Evolutionary conservation across 805 yeast species (phyloP), one percentile per base, ranked within the genome.

Genomic region (Torulaspora microellipsoides): DNA sequence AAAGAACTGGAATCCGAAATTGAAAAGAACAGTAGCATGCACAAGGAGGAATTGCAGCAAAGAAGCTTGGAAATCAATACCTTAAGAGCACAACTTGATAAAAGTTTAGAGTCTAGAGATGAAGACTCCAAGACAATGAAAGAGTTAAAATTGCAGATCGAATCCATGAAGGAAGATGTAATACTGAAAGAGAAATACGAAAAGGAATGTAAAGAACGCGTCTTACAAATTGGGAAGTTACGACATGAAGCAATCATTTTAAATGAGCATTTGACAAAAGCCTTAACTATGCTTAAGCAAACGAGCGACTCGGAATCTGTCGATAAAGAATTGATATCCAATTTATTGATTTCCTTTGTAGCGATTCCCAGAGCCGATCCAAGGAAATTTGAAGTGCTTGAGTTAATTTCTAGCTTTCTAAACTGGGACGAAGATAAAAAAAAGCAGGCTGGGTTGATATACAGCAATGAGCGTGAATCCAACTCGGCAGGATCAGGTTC

Each of bases 181-280:
- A 58, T 46, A 6, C 55, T 46, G 45, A 60, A 45, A 46, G 46
- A 55, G 0, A 70, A 68, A 55, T 70, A 72, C 40, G 85, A 74
- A 58, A 68, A 62, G 41, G 89, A 73, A 59, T 69, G 74, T 35
- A 80, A 71, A 69, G 89, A 75, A 48, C 89, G 87, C 64, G 87
- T 81, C 46, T 68, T 90, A 28, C 76, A 81, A 39, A 79, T 93
- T 40, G 98, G 98, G 1, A 93, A 91, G 60, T 73, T 93, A 38
- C 78, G 97, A 41, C 98, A 91, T 62, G 99, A 93, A 63, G 91
- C 95, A 1, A 91, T 93, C 8, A 86, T 87, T 20, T 68, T 91
- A 45, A 93, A 93, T 62, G 99, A 93, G 60, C 98, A 93, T 66
- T 68, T 93, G 42, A 89, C 96, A n/a, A 91, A 93, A 58, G 95